These are phyloP conservation scores for Diaporthe sp. DNA, from an alignment of 2,329 filamentous ascomycete species.

Conservation along the genomic window DNA sequence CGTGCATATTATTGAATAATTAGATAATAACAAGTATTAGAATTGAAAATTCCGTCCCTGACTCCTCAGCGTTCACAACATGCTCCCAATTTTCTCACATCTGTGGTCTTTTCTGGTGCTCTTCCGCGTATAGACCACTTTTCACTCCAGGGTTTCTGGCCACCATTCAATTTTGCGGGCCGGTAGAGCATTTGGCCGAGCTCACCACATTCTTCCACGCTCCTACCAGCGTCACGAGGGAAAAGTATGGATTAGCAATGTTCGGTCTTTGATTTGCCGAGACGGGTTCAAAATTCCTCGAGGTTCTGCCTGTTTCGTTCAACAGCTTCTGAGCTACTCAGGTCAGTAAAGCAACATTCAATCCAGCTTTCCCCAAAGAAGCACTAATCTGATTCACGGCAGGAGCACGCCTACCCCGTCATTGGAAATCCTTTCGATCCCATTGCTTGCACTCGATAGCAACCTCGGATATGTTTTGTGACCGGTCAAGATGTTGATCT, in stretches of 20 bases:
- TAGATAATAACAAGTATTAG: neutral
- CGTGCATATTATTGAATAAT: neutral
- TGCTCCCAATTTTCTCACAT: neutral
- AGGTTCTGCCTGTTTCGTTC: neutral
- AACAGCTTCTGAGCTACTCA: neutral
- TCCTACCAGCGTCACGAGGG: too few species aligned
- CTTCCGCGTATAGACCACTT: neutral
- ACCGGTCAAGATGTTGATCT: neutral
- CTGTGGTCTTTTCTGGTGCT: neutral
- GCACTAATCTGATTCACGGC: neutral
- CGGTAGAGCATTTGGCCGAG: neutral
- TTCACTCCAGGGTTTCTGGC: neutral
- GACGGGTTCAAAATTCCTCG: neutral
- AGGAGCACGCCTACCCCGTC: too few species aligned
- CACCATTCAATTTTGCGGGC: too few species aligned
- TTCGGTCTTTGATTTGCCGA: neutral
- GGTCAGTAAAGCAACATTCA: neutral
- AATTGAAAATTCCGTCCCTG: accelerated
- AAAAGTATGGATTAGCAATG: neutral
- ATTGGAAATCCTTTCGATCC: neutral
- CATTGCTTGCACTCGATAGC: neutral
- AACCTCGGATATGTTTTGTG: neutral
- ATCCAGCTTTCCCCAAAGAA: neutral
- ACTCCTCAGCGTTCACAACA: neutral
- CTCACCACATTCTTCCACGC: neutral